Percentiles rank a stretch among this genome's conserved stretches.
Evolutionary conservation across 2,329 filamentous ascomycete genomes (phyloP).

Genomic region (Colletotrichum neosansevieriae): DNA sequence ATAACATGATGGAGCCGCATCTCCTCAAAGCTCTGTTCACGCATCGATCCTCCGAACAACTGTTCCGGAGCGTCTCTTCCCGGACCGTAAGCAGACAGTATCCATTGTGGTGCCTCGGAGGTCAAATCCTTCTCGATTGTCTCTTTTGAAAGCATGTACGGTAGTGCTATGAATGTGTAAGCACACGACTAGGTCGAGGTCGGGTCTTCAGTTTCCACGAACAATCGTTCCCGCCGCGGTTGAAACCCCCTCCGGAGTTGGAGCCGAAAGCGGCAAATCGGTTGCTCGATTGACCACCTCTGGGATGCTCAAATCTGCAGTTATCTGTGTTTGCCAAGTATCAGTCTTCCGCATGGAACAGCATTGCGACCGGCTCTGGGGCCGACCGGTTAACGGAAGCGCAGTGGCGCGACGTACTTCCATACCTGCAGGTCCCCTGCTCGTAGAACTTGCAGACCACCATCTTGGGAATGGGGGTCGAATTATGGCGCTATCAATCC

Average conservation of each 20-base stretch:
- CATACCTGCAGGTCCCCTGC: conserved; percentile 65
- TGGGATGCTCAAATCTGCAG: conserved; percentile 67
- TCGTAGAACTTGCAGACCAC: conserved; percentile 61
- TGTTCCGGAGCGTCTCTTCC: conserved; percentile 82
- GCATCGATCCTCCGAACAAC: conserved; percentile 81
- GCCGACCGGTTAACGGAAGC: not conserved
- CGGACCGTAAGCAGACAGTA: conserved; percentile 87
- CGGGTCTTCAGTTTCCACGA: not conserved
- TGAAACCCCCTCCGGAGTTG: conserved; percentile 39
- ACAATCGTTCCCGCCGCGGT: conserved; percentile 37
- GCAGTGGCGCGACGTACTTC: conserved; percentile 54
- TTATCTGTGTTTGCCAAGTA: conserved; percentile 52
- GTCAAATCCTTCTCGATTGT: conserved; percentile 76
- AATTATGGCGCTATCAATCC: not conserved
- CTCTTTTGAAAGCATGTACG: conserved; percentile 68
- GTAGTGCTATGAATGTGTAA: conserved; percentile 34
- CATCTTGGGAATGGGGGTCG: conserved; percentile 46
- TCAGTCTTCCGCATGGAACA: not conserved
- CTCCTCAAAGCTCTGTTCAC: conserved; percentile 92
- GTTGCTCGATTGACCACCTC: conserved; percentile 41
- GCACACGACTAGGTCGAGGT: not conserved
- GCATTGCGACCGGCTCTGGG: not conserved
- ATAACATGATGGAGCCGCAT: conserved; percentile 79
- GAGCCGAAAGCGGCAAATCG: conserved; percentile 41
- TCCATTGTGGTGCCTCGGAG: conserved; percentile 82